These are phyloP conservation scores for Polyporus tsugae DNA, from an alignment of 1,284 basidiomycete genomes.

Conservation along the genomic window DNA sequence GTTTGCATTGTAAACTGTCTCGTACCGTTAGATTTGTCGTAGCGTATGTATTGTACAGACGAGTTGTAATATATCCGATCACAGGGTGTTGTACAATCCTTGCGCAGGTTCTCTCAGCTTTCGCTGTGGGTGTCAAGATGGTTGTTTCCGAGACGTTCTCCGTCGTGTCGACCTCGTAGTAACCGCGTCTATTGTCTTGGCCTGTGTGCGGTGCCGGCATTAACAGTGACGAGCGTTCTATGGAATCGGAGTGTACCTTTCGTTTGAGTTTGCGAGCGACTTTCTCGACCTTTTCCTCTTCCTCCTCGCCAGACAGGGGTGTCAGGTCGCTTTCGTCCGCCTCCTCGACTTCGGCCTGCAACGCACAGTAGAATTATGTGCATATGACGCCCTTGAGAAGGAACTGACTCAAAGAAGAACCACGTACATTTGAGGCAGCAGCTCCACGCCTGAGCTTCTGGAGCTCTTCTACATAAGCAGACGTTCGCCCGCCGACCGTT, in stretches of 20 bases:
- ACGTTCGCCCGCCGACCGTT: conserved; percentile 84
- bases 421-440: neutral
- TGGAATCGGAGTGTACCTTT: conserved; percentile 27
- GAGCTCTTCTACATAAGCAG: conserved; percentile 75
- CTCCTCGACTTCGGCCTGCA: conserved; percentile 20
- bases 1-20: conserved; percentile 2
- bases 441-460: conserved; percentile 52
- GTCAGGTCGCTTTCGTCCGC: conserved; percentile 45
- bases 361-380: neutral
- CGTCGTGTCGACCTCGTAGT: conserved; percentile 9
- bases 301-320: conserved; percentile 39
- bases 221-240: neutral
- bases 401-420: too few species aligned
- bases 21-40: conserved; percentile 23
- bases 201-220: conserved; percentile 1
- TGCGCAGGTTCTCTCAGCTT: neutral
- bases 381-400: too few species aligned
- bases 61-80: conserved; percentile 24
- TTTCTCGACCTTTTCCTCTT: conserved; percentile 28
- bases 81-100: neutral
- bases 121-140: conserved; percentile 1
- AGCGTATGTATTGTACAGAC: conserved; percentile 21
- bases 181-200: conserved; percentile 13
- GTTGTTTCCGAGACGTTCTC: conserved; percentile 8
- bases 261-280: conserved; percentile 31